A percentile compares a stretch with the other conserved stretches of the same genome.
Conservation (phyloP, 257 asterid species). For the Fraxinus anomala region DNA sequence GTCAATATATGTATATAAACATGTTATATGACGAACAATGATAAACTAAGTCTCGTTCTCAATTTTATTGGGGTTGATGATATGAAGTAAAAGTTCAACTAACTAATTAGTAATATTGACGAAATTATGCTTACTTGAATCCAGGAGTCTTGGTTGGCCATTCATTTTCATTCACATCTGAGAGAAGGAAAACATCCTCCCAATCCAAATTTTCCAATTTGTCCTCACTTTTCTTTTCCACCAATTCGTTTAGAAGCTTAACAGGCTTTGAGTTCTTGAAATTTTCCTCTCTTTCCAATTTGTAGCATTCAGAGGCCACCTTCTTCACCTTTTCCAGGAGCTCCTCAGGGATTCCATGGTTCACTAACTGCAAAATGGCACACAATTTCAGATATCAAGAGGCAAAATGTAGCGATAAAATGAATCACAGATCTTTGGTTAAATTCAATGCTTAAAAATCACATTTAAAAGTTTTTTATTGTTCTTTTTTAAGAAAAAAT, state of each 20-base stretch:
- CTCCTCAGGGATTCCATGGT: constrained; percentile 67
- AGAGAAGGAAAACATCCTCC: constrained; percentile 78
- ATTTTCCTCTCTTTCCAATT: constrained; percentile 45
- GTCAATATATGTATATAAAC: constrained; percentile 14
- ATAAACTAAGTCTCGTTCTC: not conserved
- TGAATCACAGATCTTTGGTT: not conserved
- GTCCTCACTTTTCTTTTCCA: constrained; percentile 39
- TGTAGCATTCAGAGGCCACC: constrained; percentile 60
- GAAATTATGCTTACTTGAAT: constrained; percentile 46
- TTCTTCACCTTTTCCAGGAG: constrained; percentile 60
- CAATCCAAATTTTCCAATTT: constrained; percentile 52
- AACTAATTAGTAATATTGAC: not conserved
- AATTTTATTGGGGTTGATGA: constrained; percentile 21
- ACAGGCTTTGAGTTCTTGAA: constrained; percentile 51
- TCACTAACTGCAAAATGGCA: constrained; percentile 42
- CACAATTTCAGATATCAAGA: not conserved
- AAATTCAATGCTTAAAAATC: too few relatives aligned
- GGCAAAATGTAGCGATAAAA: not conserved
- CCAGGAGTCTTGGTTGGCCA: constrained; percentile 59
- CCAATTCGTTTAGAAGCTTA: constrained; percentile 43
- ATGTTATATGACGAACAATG: not conserved
- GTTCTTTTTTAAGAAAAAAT: too few relatives aligned
- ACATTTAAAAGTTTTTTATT: not conserved
- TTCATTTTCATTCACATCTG: constrained; percentile 50
- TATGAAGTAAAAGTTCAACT: constrained; percentile 16